These are phyloP conservation scores for Deinandra increscens DNA, from an alignment of 129 eudicot genomes.

Conservation along the genomic window DNA sequence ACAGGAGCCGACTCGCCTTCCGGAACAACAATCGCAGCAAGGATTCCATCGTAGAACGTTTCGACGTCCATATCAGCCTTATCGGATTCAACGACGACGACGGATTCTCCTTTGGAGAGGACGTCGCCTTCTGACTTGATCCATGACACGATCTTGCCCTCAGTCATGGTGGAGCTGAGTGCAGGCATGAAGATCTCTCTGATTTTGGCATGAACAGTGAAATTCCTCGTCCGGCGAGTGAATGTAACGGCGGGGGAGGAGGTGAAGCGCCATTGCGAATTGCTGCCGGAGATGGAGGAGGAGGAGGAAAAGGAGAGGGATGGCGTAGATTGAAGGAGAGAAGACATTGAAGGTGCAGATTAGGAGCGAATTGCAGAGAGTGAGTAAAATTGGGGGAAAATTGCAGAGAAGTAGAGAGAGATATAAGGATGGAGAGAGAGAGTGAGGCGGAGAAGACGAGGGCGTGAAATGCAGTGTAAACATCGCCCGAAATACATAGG, in stretches of 20 bases:
- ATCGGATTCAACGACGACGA: constrained; percentile 91
- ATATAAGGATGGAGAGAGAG: constrained; percentile 11
- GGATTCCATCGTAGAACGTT: constrained; percentile 74
- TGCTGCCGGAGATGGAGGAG: constrained; percentile 42
- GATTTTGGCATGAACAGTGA: constrained; percentile 55
- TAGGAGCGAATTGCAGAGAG: neutral
- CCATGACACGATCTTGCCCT: constrained; percentile 93
- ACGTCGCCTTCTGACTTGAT: constrained; percentile 78
- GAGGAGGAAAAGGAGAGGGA: constrained; percentile 63
- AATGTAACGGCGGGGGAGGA: constrained; percentile 35
- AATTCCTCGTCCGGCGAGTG: constrained; percentile 29
- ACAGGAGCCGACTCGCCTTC: constrained; percentile 86
- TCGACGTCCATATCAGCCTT: constrained; percentile 98
- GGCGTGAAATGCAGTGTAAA: constrained; percentile 26
- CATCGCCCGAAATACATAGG: constrained; percentile 38
- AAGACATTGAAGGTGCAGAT: constrained; percentile 33
- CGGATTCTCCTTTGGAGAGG: constrained; percentile 73
- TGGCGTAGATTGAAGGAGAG: constrained; percentile 48
- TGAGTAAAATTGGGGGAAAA: constrained; percentile 1
- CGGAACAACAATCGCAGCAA: constrained; percentile 77
- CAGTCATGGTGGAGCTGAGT: constrained; percentile 92
- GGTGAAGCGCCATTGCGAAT: constrained; percentile 31
- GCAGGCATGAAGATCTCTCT: constrained; percentile 99
- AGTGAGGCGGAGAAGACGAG: constrained; percentile 79
- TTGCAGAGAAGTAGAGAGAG: neutral